These are phyloP conservation scores for Aspergillus homomorphus DNA, from an alignment of 495 filamentous ascomycete species.

Conservation along the genomic window DNA sequence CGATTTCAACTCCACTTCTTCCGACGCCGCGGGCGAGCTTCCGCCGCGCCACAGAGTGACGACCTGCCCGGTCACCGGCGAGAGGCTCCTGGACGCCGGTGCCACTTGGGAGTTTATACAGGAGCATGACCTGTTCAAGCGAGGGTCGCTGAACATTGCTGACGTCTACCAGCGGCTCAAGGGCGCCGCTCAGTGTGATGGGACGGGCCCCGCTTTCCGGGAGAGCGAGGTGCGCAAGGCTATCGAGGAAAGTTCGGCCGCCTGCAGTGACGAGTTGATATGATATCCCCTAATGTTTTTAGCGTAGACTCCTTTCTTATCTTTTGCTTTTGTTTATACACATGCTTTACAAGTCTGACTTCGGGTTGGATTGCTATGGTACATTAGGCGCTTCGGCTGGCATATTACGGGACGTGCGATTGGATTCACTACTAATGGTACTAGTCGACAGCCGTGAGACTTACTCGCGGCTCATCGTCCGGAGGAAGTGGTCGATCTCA, in stretches of 20 bases:
- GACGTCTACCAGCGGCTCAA: conserved; percentile 74
- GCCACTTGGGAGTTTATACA: conserved; percentile 93
- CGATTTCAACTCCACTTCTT: conserved; percentile 51
- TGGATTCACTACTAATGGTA: background rate
- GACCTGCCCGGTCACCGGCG: conserved; percentile 61
- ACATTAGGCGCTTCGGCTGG: background rate
- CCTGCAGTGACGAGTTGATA: conserved; percentile 71
- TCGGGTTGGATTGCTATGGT: background rate
- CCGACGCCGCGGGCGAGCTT: conserved; percentile 37
- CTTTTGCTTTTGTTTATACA: background rate
- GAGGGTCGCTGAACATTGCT: conserved; percentile 79
- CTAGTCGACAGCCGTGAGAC: background rate
- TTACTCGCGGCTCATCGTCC: background rate
- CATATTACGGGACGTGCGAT: background rate
- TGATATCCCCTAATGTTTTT: conserved; percentile 35
- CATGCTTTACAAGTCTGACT: background rate
- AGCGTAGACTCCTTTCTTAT: background rate
- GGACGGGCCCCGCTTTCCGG: conserved; percentile 84
- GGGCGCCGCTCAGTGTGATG: conserved; percentile 78
- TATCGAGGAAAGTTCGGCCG: conserved; percentile 73
- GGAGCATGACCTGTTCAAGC: conserved; percentile 71
- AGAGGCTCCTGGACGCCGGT: conserved; percentile 71
- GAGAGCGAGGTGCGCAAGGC: conserved; percentile 69
- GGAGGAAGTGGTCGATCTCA: background rate
- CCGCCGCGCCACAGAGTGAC: conserved; percentile 67